phyloP scores from a whole-genome alignment of 2,329 filamentous ascomycete genomes.

The Laburnicola sp. region DNA sequence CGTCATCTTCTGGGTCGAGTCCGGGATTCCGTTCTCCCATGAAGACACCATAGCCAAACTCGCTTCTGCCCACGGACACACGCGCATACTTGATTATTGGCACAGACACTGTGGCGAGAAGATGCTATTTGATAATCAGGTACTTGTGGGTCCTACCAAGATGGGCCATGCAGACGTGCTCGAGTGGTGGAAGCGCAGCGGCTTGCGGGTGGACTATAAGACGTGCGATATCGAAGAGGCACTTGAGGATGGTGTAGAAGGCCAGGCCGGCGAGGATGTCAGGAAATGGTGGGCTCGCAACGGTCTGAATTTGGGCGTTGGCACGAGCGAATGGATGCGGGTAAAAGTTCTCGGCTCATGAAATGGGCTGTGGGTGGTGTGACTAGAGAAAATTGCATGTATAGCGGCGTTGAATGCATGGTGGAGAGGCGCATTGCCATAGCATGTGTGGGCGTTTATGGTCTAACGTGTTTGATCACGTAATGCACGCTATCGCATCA shows the following conservation, averaged over 20 bases:
- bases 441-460: no score
- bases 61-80: conserved; percentile 82
- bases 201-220: conserved; percentile 83
- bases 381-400: not conserved
- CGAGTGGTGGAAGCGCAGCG: conserved; percentile 87
- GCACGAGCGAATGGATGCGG: conserved; percentile 89
- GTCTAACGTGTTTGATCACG: no score
- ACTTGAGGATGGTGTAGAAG: conserved; percentile 79
- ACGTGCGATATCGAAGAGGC: conserved; percentile 96
- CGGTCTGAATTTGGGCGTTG: conserved; percentile 77
- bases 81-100: conserved; percentile 83
- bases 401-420: not conserved
- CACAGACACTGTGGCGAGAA: conserved; percentile 72
- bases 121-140: conserved; percentile 80
- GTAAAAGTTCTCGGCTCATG: conserved; percentile 64
- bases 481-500: no score
- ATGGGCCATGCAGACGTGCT: conserved; percentile 82
- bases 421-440: no score
- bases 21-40: conserved; percentile 76
- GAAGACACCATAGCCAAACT: conserved; percentile 82
- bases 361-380: not conserved
- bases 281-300: conserved; percentile 86
- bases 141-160: conserved; percentile 83
- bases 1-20: conserved; percentile 85
- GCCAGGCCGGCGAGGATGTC: conserved; percentile 69